Conservation (phyloP, 1,139 yeast genomes). For the Pichia sp. region DNA sequence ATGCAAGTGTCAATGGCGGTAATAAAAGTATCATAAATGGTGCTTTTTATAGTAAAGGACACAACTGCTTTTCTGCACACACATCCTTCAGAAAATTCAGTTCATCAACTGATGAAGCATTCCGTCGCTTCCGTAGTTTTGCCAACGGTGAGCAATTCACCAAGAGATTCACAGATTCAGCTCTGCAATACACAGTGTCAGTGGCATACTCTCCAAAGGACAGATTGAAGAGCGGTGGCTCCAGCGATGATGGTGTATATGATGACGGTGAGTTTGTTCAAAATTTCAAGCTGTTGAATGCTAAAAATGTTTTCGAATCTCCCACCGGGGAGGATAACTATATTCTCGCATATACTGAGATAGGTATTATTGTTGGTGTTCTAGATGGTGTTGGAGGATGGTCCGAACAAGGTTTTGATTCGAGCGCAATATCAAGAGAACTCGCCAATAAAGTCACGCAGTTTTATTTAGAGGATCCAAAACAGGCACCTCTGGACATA, state of each 20-base stretch:
- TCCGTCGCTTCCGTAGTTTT: constrained; percentile 20
- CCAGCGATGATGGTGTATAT: constrained; percentile 18
- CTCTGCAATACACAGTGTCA: constrained; percentile 44
- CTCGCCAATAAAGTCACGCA: constrained; percentile 41
- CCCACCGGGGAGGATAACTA: constrained; percentile 88
- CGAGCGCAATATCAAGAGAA: constrained; percentile 72
- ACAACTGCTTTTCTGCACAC: constrained; percentile 2
- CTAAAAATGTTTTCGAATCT: constrained; percentile 29
- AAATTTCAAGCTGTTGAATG: constrained; percentile 17
- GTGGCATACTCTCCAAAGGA: constrained; percentile 73
- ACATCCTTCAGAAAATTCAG: constrained; percentile 10
- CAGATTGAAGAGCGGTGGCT: constrained; percentile 28
- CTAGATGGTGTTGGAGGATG: constrained; percentile 99
- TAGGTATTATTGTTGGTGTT: constrained; percentile 68
- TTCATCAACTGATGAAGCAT: constrained; percentile 19
- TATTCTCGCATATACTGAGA: constrained; percentile 42
- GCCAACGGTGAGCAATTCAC: constrained; percentile 23
- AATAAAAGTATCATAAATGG: constrained; percentile 1
- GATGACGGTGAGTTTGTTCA: constrained; percentile 22
- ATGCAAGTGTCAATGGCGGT: background rate
- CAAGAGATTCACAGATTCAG: constrained; percentile 24
- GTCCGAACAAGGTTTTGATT: constrained; percentile 88
- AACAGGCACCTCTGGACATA: constrained; percentile 35
- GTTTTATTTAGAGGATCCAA: constrained; percentile 18
- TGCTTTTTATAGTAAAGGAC: too few relatives aligned